These are phyloP conservation scores for Tolypocladium tundrense DNA, from an alignment of 2,329 filamentous ascomycete species.

Conservation along the genomic window DNA sequence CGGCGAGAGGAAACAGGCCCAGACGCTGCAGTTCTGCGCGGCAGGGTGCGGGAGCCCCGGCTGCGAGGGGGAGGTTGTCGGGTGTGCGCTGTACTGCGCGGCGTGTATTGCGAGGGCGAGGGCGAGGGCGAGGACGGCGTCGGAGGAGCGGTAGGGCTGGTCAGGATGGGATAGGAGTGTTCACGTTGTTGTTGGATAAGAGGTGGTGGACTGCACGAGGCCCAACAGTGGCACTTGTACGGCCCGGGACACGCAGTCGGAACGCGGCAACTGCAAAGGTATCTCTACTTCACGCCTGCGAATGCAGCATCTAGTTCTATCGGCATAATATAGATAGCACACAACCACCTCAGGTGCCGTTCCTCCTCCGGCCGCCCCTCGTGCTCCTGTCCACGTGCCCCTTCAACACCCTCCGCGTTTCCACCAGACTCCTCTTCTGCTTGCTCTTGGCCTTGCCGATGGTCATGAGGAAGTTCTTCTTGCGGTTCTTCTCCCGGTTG, in stretches of 20 bases:
- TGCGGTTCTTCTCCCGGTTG: conserved; percentile 90
- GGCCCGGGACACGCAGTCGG: neutral
- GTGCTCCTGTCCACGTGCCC: conserved; percentile 77
- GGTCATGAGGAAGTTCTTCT: conserved; percentile 99
- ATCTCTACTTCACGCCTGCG: neutral
- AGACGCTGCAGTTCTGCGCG: neutral
- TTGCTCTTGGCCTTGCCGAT: conserved; percentile 92
- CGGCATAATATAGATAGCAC: neutral
- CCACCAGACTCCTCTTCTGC: conserved; percentile 84
- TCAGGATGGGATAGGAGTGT: no score
- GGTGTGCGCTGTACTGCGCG: neutral
- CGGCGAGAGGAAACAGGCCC: no score
- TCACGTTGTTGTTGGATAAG: no score
- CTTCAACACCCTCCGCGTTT: conserved; percentile 71
- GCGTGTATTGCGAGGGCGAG: neutral
- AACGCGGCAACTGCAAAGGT: neutral
- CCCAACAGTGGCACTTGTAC: no score
- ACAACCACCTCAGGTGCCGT: conserved; percentile 30
- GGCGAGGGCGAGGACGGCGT: neutral
- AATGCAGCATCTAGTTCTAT: neutral
- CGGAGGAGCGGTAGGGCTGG: no score
- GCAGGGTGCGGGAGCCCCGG: neutral
- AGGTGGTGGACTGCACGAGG: no score
- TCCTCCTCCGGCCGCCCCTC: conserved; percentile 72
- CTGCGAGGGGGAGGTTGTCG: neutral